Evolutionary conservation across 352 stramenopile species (phyloP), one percentile per base, ranked within the genome.

Genomic region (Globisporangium megalacanthum): DNA sequence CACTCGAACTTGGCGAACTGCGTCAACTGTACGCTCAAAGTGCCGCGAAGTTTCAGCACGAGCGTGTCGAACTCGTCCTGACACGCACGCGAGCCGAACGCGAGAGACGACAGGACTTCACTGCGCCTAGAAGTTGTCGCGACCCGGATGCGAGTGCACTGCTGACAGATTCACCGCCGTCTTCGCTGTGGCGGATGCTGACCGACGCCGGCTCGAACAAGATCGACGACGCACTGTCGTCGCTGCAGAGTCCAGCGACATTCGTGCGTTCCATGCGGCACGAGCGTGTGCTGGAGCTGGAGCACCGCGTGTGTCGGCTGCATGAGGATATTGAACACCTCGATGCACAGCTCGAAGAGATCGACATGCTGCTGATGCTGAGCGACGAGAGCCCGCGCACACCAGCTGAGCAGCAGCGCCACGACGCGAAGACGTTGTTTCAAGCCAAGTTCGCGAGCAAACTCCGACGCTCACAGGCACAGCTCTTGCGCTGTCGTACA

Each of bases 401-500:
- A 1, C 31, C 17, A 13, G 25, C 17, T n/a, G 53, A 49, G 10
- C 45, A 55, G 19, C 49, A 55, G 10, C 9, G 67, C 52, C 64
- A 61, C 29, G 17, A 17, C 0, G 42, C 9, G 9, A 58, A 46
- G 39, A 47, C 44, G 19, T 47, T 56, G 8, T 57, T 79, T 14
- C 72, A 80, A 54, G 67, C 66, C 4, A 79, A 77, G 52, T 70
- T 74, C 31, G 70, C 63, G 14, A 68, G 45, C 19, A 71, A 68
- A 22, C 59, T 77, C 42, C 70, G 73, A n/a, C 58, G 63, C 14
- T 52, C 46, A 14, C 56, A 70, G 2, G 60, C 68, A 31, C 44
- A 66, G 20, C 53, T 73, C 46, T 35, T 74, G 0, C 51, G 51
- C 6, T 60, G 41, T 4, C 51, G 66, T 31, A 33, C 63, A 25